Percentiles rank a stretch among this genome's conserved stretches.
Conservation (phyloP, 2,329 filamentous ascomycete species). For the Neodidymelliopsis sp. region DNA sequence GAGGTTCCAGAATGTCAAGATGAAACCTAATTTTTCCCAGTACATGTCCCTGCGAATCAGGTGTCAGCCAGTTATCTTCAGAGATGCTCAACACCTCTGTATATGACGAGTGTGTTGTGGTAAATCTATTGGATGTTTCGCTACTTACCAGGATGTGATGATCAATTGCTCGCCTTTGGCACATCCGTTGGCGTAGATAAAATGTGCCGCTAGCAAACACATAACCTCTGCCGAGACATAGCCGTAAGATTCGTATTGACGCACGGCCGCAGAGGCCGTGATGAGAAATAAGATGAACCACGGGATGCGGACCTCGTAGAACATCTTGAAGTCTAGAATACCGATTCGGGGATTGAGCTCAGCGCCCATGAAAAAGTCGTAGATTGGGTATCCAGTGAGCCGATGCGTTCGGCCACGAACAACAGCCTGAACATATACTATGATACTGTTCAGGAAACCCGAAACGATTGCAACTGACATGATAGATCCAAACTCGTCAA, state of each 20-base stretch:
- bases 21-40: constrained; percentile 95
- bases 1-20: constrained; percentile 96
- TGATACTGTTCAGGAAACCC: constrained; percentile 80
- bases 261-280: constrained; percentile 74
- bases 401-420: constrained; percentile 82
- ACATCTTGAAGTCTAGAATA: constrained; percentile 90
- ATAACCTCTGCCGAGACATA: constrained; percentile 82
- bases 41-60: constrained; percentile 77
- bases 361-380: constrained; percentile 91
- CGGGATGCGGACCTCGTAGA: constrained; percentile 88
- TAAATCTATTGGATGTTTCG: background rate
- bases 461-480: constrained; percentile 91
- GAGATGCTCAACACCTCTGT: background rate
- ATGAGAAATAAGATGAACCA: constrained; percentile 88
- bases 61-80: background rate
- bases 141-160: constrained; percentile 75
- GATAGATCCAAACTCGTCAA: constrained; percentile 92
- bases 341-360: constrained; percentile 85
- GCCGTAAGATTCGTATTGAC: constrained; percentile 83
- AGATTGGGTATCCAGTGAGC: constrained; percentile 83
- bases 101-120: background rate
- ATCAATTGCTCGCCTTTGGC: constrained; percentile 91
- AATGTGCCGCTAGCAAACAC: constrained; percentile 87
- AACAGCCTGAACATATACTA: constrained; percentile 85
- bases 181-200: constrained; percentile 89